Base-by-base conservation (phyloP, 1,284 basidiomycete genomes). In the Trichosporon sp. region DNA sequence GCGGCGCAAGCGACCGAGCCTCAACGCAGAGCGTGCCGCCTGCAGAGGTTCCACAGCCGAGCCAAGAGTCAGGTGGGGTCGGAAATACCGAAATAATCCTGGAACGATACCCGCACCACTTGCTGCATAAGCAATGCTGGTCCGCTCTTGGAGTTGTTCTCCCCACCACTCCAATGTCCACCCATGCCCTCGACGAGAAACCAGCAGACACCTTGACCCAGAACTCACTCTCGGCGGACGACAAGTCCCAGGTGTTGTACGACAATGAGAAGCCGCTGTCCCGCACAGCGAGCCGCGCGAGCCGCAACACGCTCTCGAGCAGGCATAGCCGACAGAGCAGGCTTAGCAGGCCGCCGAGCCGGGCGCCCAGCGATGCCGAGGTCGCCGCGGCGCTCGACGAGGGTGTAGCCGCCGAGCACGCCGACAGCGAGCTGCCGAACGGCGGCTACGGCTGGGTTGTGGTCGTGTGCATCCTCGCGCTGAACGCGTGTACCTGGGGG, bases 401-500 rank as follows among this genome's bases (percentile, higher is more conserved):
- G 1, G 66, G 66, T 1, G 62, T 67, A 13, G 42, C 25, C 21
- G 66, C 47, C 18, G 66, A 67, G 60, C 44, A 63, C 13, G 32
- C 29, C 3, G 62, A 29, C 29, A 51, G 21, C 62, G 65, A 62
- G 56, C 34, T 73, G 7, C 72, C 72, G 21, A 71, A 73, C 21
- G 72, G 72, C 15, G 84, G 83, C 8, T 85, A 84, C 70, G 84
- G 84, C 23, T 85, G 83, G 84, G 80, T 85, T 60, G 77, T 83
- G 31, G 78, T 80, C 12, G 70, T 72, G 11, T 84, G 81, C 68
- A 47, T 78, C 15, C 73, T 82, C 18, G 73, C 71, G 18, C 69
- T 77, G 34, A 83, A 81, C 62, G 75, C 78, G 3, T 74, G 74
- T 11, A 79, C 79, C 3, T 81, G 80, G 80, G 82, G 83, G 70